Base-by-base conservation (phyloP, 148 eudicot genomes). In the Fagopyrum tataricum region DNA sequence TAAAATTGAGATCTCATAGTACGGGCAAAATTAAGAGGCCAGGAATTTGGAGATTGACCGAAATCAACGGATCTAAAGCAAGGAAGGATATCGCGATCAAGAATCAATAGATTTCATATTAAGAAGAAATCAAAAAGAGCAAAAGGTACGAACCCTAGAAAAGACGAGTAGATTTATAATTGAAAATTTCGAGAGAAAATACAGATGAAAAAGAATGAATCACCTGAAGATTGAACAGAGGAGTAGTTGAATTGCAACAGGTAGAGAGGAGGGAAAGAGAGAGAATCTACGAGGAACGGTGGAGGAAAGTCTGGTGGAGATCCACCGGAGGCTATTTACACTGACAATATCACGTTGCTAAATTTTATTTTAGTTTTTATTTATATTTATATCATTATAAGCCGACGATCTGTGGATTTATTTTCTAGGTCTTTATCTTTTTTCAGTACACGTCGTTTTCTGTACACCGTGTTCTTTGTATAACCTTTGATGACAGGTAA, bases 221-320 rank as follows among this genome's bases (percentile, higher is more conserved):
- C 14, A 64, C 69, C 44, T 39, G 44, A 64, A 64, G 44, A 64
- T 64, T 64, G 69, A 64, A 64, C 20, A 64, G 69, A 37, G 1
- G 26, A 64, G 68, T 42, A 14, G 69, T 64, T 64, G 69, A 64
- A 64, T 64, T 5, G 69, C 69, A 64, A 64, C 10, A 64, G 61
- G 26, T 1, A 18, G 61, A 53, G 61, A 53, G 61, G 61, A n/a
- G 44, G 66, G 66, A 37, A 18, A 6, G 6, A 31, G 68, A 37
- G 68, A 64, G 42, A 39, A 39, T 4, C 44, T 64, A 31, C 69
- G 69, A n/a, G 26, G 69, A 64, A 37, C 21, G 37, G 64, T 9
- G 64, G 23, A 58, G 64, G 39, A 23, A 58, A 64, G 18, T 64
- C 69, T 64, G 69, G 69, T 37, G 69, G 69, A 64, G 26, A 64